Base-by-base conservation (phyloP, 2,329 filamentous ascomycete genomes). In the Pseudocercospora pini-densiflorae region DNA sequence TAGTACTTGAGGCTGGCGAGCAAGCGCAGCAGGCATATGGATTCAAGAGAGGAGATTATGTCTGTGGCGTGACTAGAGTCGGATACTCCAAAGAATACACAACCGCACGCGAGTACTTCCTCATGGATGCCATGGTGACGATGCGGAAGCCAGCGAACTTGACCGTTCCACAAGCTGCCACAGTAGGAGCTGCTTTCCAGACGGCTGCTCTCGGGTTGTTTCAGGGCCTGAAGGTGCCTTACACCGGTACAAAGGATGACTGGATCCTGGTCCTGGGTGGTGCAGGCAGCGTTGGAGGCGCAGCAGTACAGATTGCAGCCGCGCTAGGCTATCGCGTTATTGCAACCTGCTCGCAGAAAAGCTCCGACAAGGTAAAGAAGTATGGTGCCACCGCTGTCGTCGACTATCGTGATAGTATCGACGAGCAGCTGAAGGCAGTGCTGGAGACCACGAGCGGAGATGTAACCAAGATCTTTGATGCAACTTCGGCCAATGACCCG, bases 111-210 rank as follows among this genome's bases (percentile, higher is more conserved):
- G 53, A 63, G 29, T 58, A 58, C 33, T 63, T 63, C 36, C 33
- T 63, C 19, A 63, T 63, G 61, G 49, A 63, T 24, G 51, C 53
- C 5, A 33, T 27, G 2, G 21, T 27, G 14, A 8, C 61, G n/a
- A 63, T 58, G 61, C 61, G 61, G 7, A 63, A 58, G 40, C 33
- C 51, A 19, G 14, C n/a, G 3, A 63, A 63, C n/a, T n/a, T 63
- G 14, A 23, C 33, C 2, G 21, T 36, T 31, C n/a, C 51, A 9
- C 19, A 19, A 23, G 33, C 53, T 9, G 31, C 40, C 10, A 63
- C 51, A 10, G 16, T 40, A n/a, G 51, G 51, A 16, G 27, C 51
- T 45, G 61, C 51, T 19, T 55, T 58, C 19, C 36, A 58, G 51
- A 63, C 61, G 12, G 31, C 53, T 24, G 61, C 61, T 1, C 19